These are phyloP conservation scores for Acephala macrosclerotiorum DNA, from an alignment of 2,329 filamentous ascomycete genomes.

Conservation along the genomic window DNA sequence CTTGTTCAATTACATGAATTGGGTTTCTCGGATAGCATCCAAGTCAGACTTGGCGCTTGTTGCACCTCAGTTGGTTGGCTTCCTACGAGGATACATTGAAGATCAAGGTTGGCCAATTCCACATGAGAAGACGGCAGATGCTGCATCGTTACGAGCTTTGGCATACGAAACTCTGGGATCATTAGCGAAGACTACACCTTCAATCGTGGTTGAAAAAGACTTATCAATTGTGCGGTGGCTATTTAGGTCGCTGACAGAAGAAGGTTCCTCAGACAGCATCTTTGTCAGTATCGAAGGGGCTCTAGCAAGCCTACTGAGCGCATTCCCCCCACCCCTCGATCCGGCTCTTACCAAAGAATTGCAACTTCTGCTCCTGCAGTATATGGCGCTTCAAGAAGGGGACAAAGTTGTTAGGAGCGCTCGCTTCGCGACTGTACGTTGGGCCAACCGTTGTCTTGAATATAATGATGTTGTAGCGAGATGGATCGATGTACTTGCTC, in stretches of 20 bases:
- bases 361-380: constrained; percentile 66
- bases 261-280: constrained; percentile 75
- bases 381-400: constrained; percentile 65
- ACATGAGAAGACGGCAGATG: constrained; percentile 63
- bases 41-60: constrained; percentile 67
- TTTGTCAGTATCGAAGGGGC: constrained; percentile 90
- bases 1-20: constrained; percentile 86
- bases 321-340: constrained; percentile 53
- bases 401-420: constrained; percentile 71
- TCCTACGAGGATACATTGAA: constrained; percentile 76
- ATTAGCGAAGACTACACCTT: constrained; percentile 70
- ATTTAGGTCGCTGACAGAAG: constrained; percentile 82
- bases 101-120: constrained; percentile 84
- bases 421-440: constrained; percentile 83
- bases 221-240: constrained; percentile 75
- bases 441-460: constrained; percentile 86
- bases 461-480: constrained; percentile 81
- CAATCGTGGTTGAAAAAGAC: constrained; percentile 57
- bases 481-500: constrained; percentile 88
- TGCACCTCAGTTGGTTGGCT: constrained; percentile 71
- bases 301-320: constrained; percentile 77
- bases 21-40: constrained; percentile 79
- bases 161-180: constrained; percentile 93
- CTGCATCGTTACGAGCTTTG: constrained; percentile 74
- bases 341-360: constrained; percentile 40